phyloP scores from a whole-genome alignment of 371 early-diverging fungal genomes.

The Capillidium heterosporum region DNA sequence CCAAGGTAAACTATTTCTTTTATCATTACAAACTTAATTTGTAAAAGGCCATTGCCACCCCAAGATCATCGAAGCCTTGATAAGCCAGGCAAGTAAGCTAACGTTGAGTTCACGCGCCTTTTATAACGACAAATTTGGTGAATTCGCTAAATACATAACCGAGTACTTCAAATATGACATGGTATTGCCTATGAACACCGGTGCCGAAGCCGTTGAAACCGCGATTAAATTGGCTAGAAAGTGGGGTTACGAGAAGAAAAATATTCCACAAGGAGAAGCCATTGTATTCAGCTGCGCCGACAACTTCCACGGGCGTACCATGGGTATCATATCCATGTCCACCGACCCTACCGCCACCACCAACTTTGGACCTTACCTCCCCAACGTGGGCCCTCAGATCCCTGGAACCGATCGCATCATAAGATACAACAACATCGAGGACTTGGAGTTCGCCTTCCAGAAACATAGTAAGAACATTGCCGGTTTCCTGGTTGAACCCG shows the following conservation, averaged over 20 bases:
- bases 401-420: constrained; percentile 44
- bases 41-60: constrained; percentile 80
- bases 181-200: constrained; percentile 96
- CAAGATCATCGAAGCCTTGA: constrained; percentile 77
- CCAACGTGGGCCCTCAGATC: constrained; percentile 64
- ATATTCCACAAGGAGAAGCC: constrained; percentile 63
- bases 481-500: constrained; percentile 92
- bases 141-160: constrained; percentile 77
- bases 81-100: constrained; percentile 70
- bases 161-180: constrained; percentile 88
- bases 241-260: constrained; percentile 91
- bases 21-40: neutral
- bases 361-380: constrained; percentile 88
- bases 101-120: constrained; percentile 88
- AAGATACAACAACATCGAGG: constrained; percentile 69
- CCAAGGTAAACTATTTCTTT: constrained; percentile 37
- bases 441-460: constrained; percentile 70
- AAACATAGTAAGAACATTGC: constrained; percentile 64
- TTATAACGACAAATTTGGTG: constrained; percentile 83
- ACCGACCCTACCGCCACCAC: constrained; percentile 73
- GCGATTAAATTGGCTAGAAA: constrained; percentile 94
- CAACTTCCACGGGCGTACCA: constrained; percentile 97
- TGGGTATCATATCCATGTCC: constrained; percentile 85
- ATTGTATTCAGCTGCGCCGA: constrained; percentile 65
- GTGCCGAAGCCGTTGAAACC: constrained; percentile 96